A percentile compares a stretch with the other conserved stretches of the same genome.
Evolutionary conservation across 2,329 filamentous ascomycete species (phyloP).

Genomic region (Alternaria rosae): DNA sequence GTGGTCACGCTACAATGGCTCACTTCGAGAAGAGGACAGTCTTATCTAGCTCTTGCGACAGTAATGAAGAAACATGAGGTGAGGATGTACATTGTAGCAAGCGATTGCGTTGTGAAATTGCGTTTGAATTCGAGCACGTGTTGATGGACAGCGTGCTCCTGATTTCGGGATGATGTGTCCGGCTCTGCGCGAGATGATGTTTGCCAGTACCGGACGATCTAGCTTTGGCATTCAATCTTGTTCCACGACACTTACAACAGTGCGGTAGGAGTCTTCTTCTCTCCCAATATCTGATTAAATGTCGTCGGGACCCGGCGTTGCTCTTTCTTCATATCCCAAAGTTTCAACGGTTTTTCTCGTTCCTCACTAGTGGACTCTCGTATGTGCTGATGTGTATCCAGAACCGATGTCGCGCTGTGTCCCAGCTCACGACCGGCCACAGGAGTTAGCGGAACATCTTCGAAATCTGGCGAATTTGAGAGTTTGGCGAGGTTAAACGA

Average conservation of each 20-base stretch:
- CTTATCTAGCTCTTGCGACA: not conserved
- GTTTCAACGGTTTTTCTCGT: not conserved
- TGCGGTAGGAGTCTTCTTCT: not conserved
- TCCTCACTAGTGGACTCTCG: not conserved
- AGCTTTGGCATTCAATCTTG: not conserved
- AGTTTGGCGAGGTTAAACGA: not conserved
- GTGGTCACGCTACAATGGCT: not conserved
- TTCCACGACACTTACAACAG: not conserved
- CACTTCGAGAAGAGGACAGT: not conserved
- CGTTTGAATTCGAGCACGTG: not conserved
- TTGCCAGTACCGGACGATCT: not conserved
- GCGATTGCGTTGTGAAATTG: not conserved
- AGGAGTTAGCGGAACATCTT: not conserved
- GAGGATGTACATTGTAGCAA: not conserved
- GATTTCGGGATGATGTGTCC: not conserved
- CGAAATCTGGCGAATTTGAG: not conserved
- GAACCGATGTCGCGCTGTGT: not conserved
- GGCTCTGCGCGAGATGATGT: not conserved
- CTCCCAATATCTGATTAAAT: conserved; percentile 5
- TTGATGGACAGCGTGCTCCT: not conserved
- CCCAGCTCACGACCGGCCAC: not conserved
- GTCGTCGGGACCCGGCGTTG: not conserved
- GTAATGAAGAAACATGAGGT: not conserved
- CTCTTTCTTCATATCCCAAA: not conserved
- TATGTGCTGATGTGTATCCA: not conserved